Evolutionary conservation across 495 filamentous ascomycete genomes (phyloP).

Genomic region (Aspergillus mulundensis): DNA sequence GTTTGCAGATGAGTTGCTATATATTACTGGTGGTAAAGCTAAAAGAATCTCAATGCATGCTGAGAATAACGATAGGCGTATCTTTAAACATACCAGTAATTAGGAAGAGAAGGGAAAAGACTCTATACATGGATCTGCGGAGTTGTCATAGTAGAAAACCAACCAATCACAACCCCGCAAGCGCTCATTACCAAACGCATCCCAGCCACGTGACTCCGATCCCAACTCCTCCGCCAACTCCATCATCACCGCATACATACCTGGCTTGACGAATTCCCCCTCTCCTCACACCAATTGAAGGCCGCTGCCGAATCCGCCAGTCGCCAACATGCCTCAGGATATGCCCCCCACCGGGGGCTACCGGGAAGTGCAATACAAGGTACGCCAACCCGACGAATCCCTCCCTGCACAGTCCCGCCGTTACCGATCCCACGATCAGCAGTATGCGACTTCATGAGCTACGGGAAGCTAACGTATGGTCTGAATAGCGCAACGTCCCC

Average conservation of each 20-base stretch:
- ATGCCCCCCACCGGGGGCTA: constrained; percentile 95
- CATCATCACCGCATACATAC: constrained; percentile 17
- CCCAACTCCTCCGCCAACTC: constrained; percentile 33
- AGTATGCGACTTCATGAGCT: too few relatives aligned
- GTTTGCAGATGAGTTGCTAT: too few relatives aligned
- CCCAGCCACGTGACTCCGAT: constrained; percentile 30
- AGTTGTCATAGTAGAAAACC: not conserved
- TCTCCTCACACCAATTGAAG: constrained; percentile 23
- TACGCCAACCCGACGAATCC: constrained; percentile 32
- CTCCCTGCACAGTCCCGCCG: not conserved
- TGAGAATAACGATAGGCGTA: too few relatives aligned
- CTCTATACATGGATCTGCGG: too few relatives aligned
- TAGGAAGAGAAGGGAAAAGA: too few relatives aligned
- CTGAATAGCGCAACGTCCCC: constrained; percentile 78
- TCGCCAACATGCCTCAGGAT: constrained; percentile 62
- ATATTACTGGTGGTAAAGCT: too few relatives aligned
- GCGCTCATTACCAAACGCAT: constrained; percentile 34
- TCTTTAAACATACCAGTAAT: too few relatives aligned
- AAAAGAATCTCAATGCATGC: too few relatives aligned
- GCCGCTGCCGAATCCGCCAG: constrained; percentile 16
- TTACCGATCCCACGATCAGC: not conserved
- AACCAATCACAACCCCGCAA: constrained; percentile 30
- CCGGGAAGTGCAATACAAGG: constrained; percentile 92
- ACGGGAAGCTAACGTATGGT: not conserved
- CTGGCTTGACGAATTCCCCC: constrained; percentile 16